Evolutionary conservation across 192 early-diverging fungal species (phyloP).

Genomic region (Spinellus fusiger): DNA sequence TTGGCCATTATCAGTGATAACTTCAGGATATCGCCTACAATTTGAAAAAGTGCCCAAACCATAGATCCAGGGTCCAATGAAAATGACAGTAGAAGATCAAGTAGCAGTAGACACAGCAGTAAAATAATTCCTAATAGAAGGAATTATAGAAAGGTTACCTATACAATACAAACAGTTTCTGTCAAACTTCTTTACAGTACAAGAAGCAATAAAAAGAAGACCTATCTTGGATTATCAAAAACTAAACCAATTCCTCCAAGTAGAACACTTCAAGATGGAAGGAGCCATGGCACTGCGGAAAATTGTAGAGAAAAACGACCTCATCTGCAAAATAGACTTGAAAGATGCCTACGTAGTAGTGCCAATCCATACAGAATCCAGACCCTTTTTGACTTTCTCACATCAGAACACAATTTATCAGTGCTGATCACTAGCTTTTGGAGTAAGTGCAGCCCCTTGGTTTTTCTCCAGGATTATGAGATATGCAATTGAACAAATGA

Average conservation of each 20-base stretch:
- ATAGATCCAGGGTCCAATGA: neutral
- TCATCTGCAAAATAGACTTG: constrained; percentile 15
- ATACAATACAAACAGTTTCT: neutral
- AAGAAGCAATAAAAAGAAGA: constrained; percentile 7
- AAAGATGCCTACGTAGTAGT: constrained; percentile 24
- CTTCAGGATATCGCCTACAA: neutral
- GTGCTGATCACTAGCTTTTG: constrained; percentile 13
- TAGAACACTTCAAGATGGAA: constrained; percentile 29
- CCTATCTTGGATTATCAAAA: constrained; percentile 12
- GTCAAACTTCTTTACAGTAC: constrained; percentile 7
- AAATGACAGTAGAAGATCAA: neutral
- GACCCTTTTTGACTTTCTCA: constrained; percentile 2
- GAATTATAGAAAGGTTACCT: constrained; percentile 1
- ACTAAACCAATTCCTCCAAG: constrained; percentile 13
- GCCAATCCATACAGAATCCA: constrained; percentile 5
- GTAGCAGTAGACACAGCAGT: neutral
- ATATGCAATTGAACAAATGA: constrained; percentile 13
- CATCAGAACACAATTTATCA: constrained; percentile 6
- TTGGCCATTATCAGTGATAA: neutral
- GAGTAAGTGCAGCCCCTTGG: constrained; percentile 12
- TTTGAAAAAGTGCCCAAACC: neutral
- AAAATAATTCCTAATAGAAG: neutral
- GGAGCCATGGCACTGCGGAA: constrained; percentile 20
- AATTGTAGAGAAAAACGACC: constrained; percentile 12
- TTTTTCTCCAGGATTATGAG: constrained; percentile 13